Conservation (phyloP, 2,329 filamentous ascomycete genomes). For the Emergomyces orientalis region DNA sequence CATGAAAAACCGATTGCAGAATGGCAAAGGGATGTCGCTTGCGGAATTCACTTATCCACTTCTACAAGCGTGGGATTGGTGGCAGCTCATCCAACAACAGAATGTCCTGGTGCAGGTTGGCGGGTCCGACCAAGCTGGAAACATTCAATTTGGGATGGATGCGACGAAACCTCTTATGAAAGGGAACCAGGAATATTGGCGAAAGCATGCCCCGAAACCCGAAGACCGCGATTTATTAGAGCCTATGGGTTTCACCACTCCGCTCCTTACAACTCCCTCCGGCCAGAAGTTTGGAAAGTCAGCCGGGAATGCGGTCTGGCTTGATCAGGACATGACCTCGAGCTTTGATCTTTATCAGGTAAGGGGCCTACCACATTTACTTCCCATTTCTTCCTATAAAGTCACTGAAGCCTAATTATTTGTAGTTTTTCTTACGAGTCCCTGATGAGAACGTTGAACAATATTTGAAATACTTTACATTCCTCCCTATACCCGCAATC, state of each 20-base stretch:
- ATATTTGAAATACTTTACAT: slow-evolving; percentile 83
- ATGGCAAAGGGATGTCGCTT: slow-evolving; percentile 85
- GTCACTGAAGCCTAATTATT: slow-evolving; percentile 15
- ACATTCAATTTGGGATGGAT: slow-evolving; percentile 85
- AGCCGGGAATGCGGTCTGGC: slow-evolving; percentile 87
- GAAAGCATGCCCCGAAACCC: slow-evolving; percentile 14
- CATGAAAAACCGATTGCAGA: slow-evolving; percentile 73
- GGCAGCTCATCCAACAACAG: slow-evolving; percentile 62
- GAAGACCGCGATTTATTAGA: slow-evolving; percentile 26
- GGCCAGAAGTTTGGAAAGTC: slow-evolving; percentile 94
- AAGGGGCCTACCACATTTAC: slow-evolving; percentile 16
- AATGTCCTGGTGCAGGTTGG: slow-evolving; percentile 79
- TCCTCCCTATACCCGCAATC: slow-evolving; percentile 66
- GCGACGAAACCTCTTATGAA: slow-evolving; percentile 66
- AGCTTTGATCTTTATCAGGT: slow-evolving; percentile 76
- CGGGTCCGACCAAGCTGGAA: slow-evolving; percentile 91
- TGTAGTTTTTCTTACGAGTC: slow-evolving; percentile 71
- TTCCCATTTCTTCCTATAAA: neutral
- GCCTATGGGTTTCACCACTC: slow-evolving; percentile 82
- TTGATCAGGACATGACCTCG: slow-evolving; percentile 70
- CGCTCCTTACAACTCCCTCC: slow-evolving; percentile 72
- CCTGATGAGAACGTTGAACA: slow-evolving; percentile 72
- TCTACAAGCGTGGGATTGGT: slow-evolving; percentile 95
- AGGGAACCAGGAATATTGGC: slow-evolving; percentile 35
- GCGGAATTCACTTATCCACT: slow-evolving; percentile 89